Base-by-base conservation (phyloP, 2,329 filamentous ascomycete genomes). In the Neofusicoccum sp. region DNA sequence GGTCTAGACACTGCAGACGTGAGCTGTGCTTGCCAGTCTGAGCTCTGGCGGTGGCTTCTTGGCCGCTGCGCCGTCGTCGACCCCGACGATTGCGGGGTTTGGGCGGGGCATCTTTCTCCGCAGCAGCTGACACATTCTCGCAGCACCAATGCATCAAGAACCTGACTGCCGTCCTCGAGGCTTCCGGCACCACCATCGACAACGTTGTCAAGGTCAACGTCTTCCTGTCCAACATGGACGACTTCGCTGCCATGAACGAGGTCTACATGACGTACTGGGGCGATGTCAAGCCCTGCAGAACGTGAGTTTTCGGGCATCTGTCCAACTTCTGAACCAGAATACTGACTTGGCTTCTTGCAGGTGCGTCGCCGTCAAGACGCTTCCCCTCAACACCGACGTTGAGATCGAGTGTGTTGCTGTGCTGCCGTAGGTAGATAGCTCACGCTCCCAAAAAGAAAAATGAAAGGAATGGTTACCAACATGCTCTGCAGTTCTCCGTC, bases 171-270 rank as follows among this genome's bases (percentile, higher is more conserved):
- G 60, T 70, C 12, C 65, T 70, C 30, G 67, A 70, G 48, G 64
- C 67, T 30, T 67, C 67, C 1, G 68, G 68, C 6, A 69, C 68
- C 7, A 68, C 66, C 3, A 63, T 70, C 9, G 67, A 70, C 45
- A 64, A 70, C 47, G 67, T 71, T n/a, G 67, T 71, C 62, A 71
- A 70, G 60, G 69, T 70, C 63, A 71, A 70, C 49, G 68, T 70
- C 28, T 70, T 68, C 58, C 63, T 70, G 9, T 65, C 67, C 33
- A 64, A 69, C 49, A 70, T 70, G 68, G 68, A 67, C 44, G 66
- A 70, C 60, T 70, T 70, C 20, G 68, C 68, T 7, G 66, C 65
- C 0, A 70, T 70, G 69, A 70, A 70, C 62, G 66, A 70, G 54
- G 69, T 66, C 20, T 70, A 70, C 58, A 69, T 70, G 40, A 65